Base-by-base conservation (phyloP, 148 eudicot species). In the Chenopodium quinoa region DNA sequence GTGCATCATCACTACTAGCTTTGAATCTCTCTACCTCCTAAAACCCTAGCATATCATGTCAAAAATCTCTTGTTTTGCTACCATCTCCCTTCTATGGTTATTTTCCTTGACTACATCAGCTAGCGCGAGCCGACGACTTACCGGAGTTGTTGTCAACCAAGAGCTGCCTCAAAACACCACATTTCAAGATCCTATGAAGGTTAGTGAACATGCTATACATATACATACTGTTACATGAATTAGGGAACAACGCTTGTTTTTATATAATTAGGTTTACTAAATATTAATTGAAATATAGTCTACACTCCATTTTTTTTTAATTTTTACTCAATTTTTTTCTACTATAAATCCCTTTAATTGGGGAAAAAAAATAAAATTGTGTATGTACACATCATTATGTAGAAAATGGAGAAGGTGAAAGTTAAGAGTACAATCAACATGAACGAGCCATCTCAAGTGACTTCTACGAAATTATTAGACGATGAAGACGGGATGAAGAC, bases 21-120 rank as follows among this genome's bases (percentile, higher is more conserved):
- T 56, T 62, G 10, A 34, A 29, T 29, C 78, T 58, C 78, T 58
- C 67, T 2, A 27, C 17, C 23, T 47, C 62, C 17, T 4, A 19
- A 52, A 70, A 60, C 22, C 65, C 58, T 32, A 65, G 37, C 37
- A 89, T 89, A 90, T 83, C 91, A 82, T 89, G 91, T 83, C 91
- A 82, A 37, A 46, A 47, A 27, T 77, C 65, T 76, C 84, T 3
- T 54, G 66, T 56, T 19, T 86, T 48, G 22, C 82, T 71, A 47
- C 48, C 10, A 73, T 86, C 13, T 69, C 77, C 32, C 74, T 83
- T 71, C 62, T 84, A 69, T 77, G 86, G 46, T 76, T 90, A 54
- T 32, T 54, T 23, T 75, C 63, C 76, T 44, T 66, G 9, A 23
- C 23, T 27, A 56, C 76, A 23, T 72, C 83, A 27, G 78, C 78